These are phyloP conservation scores for Fistulifera solaris DNA, from an alignment of 108 stramenopile species.

Conservation along the genomic window DNA sequence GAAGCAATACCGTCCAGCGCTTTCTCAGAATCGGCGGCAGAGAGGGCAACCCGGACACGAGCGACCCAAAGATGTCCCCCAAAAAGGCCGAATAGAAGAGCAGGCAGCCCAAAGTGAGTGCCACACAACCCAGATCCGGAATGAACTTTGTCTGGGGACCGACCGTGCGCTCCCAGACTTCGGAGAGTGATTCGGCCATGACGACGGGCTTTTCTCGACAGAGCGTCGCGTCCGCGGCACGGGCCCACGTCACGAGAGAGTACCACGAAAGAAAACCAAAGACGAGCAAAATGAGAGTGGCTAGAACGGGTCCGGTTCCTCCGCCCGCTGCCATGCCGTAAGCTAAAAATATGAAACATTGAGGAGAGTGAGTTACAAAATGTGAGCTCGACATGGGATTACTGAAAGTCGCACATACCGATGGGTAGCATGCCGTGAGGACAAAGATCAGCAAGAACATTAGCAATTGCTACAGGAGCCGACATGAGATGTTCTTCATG, in stretches of 20 bases:
- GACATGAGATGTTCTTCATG: constrained; percentile 11
- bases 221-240: constrained; percentile 8
- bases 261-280: constrained; percentile 8
- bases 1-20: constrained; percentile 4
- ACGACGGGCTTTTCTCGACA: constrained; percentile 16
- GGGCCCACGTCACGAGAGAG: constrained; percentile 3
- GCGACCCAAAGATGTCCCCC: constrained; percentile 6
- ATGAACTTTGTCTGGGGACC: constrained; percentile 1
- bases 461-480: constrained; percentile 5
- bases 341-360: not conserved
- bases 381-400: not conserved
- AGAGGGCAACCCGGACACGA: constrained; percentile 5
- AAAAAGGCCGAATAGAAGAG: constrained; percentile 5
- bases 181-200: constrained; percentile 2
- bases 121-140: constrained; percentile 4
- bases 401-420: not conserved
- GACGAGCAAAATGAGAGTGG: constrained; percentile 1
- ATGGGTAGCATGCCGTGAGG: constrained; percentile 12
- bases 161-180: constrained; percentile 6
- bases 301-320: constrained; percentile 10
- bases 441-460: constrained; percentile 10
- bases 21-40: constrained; percentile 1
- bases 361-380: not conserved
- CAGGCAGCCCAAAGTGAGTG: constrained; percentile 1
- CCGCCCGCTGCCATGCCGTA: constrained; percentile 11